Percentiles rank a stretch among this genome's conserved stretches.
These are phyloP conservation scores for Carex kokanica DNA, from an alignment of 176 grass and related monocot genomes.

Conservation along the genomic window DNA sequence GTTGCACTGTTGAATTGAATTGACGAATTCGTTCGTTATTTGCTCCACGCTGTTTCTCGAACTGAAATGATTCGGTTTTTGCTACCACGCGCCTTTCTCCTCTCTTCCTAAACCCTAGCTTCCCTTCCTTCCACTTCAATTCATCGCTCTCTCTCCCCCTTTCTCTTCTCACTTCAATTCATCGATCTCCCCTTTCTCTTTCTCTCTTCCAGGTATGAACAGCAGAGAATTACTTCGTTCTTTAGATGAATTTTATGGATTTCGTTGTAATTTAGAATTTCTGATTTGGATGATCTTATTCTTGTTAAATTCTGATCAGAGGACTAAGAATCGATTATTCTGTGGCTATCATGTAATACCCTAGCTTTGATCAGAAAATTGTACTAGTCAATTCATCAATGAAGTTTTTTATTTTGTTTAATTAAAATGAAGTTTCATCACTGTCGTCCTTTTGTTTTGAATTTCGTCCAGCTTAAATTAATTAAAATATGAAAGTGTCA, in stretches of 20 bases:
- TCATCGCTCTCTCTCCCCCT: neutral
- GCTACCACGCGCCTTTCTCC: slow-evolving; percentile 1
- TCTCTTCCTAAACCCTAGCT: slow-evolving; percentile 5
- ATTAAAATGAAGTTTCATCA: no score
- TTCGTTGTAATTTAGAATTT: neutral
- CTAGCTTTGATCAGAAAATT: neutral
- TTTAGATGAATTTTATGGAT: neutral
- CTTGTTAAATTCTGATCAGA: neutral
- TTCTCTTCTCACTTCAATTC: neutral
- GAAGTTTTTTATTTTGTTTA: neutral
- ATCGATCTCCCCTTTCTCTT: neutral
- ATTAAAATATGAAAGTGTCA: no score
- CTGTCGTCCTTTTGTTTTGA: no score
- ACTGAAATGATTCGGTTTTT: slow-evolving; percentile 9
- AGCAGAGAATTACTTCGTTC: neutral
- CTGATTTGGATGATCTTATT: no score
- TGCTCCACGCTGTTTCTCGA: neutral
- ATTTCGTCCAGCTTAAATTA: no score
- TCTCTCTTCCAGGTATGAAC: neutral
- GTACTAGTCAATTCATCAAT: neutral
- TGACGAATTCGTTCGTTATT: no score
- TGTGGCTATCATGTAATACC: no score
- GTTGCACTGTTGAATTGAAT: no score
- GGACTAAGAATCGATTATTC: neutral
- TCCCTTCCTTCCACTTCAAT: neutral